Evolutionary conservation across 768 basidiomycete species (phyloP).

Genomic region (Clavulina sp.): DNA sequence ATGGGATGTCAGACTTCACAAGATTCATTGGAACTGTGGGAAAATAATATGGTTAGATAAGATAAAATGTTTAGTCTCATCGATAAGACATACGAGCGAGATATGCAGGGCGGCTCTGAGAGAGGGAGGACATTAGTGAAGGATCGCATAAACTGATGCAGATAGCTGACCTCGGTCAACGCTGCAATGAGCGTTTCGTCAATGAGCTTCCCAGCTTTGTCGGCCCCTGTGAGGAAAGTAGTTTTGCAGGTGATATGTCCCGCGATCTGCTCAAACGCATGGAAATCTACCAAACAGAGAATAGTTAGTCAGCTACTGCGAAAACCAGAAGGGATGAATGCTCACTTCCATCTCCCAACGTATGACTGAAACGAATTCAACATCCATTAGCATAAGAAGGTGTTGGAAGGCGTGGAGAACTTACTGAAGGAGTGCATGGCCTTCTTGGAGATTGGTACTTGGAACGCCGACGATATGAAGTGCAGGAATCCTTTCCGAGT

Average conservation of each 20-base stretch:
- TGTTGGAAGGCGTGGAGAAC: not conserved
- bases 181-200: not conserved
- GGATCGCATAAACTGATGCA: not conserved
- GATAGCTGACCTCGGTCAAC: not conserved
- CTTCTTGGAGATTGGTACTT: constrained; percentile 49
- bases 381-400: not conserved
- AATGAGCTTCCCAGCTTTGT: not conserved
- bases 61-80: too few relatives aligned
- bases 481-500: constrained; percentile 57
- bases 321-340: too few relatives aligned
- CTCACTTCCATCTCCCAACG: not conserved
- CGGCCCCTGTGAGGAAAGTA: not conserved
- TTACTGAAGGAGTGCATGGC: not conserved
- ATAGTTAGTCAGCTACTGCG: not conserved
- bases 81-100: constrained; percentile 31
- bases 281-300: not conserved
- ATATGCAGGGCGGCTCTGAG: constrained; percentile 69
- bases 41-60: not conserved
- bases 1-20: constrained; percentile 46
- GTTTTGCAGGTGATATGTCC: not conserved
- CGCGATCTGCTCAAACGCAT: not conserved
- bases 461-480: constrained; percentile 79
- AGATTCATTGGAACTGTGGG: constrained; percentile 56
- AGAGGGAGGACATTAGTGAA: not conserved
- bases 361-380: not conserved